Percentiles rank a stretch among this genome's conserved stretches.
Conservation (phyloP, 495 filamentous ascomycete genomes). For the Podospora australis region DNA sequence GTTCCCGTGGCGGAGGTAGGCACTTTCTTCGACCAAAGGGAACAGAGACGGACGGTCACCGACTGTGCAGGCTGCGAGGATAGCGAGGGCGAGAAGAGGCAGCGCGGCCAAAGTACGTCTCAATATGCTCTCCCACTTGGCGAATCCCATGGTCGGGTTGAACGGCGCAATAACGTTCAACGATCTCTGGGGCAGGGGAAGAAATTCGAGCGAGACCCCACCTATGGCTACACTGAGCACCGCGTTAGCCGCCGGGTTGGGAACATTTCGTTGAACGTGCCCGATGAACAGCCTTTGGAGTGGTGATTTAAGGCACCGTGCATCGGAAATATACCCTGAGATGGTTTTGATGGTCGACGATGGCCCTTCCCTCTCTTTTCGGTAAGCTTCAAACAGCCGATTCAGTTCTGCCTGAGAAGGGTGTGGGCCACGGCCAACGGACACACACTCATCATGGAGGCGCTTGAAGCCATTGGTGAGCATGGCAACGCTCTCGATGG, state of each 20-base stretch:
- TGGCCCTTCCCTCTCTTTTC: too few relatives aligned
- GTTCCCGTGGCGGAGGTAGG: conserved; percentile 2
- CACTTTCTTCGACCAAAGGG: too few relatives aligned
- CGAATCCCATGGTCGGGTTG: conserved; percentile 15
- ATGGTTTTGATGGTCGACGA: too few relatives aligned
- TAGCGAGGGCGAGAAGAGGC: conserved; percentile 3
- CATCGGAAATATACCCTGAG: too few relatives aligned
- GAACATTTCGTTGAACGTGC: too few relatives aligned
- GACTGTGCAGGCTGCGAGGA: not conserved
- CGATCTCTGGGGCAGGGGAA: conserved; percentile 14
- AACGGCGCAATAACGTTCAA: conserved; percentile 12
- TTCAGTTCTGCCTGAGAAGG: not conserved
- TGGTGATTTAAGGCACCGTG: too few relatives aligned
- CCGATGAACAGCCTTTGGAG: too few relatives aligned
- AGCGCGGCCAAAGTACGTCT: conserved; percentile 5
- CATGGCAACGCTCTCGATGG: conserved; percentile 17
- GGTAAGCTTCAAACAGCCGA: too few relatives aligned
- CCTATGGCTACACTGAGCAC: conserved; percentile 9
- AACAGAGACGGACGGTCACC: too few relatives aligned
- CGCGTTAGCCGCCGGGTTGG: too few relatives aligned
- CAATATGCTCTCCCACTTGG: conserved; percentile 13
- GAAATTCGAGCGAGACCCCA: conserved; percentile 8
- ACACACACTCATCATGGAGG: conserved; percentile 1
- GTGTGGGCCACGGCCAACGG: not conserved
- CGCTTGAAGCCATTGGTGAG: conserved; percentile 15